A percentile compares a stretch with the other conserved stretches of the same genome.
phyloP scores from a whole-genome alignment of 768 basidiomycete species.

The Auricularia auricula-judae region DNA sequence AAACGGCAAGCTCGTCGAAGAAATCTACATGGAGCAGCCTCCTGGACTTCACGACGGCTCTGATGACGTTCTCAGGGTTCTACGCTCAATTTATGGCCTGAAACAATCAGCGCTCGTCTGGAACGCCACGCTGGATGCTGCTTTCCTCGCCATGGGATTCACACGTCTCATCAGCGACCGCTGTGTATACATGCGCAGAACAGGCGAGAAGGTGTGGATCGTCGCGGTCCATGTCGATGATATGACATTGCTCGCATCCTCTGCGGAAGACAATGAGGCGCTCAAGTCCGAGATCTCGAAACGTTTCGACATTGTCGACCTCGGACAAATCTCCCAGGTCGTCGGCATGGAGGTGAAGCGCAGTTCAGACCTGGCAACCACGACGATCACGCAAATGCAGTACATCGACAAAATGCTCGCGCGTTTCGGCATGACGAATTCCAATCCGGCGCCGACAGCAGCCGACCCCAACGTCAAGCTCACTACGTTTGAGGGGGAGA shows the following conservation, averaged over 20 bases:
- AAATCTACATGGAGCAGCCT: slow-evolving; percentile 24
- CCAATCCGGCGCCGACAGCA: slow-evolving; percentile 1
- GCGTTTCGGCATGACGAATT: not conserved
- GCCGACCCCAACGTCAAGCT: slow-evolving; percentile 4
- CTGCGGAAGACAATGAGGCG: slow-evolving; percentile 9
- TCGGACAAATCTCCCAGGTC: slow-evolving; percentile 12
- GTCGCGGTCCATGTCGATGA: slow-evolving; percentile 7
- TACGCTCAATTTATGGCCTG: slow-evolving; percentile 7
- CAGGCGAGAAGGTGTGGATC: not conserved
- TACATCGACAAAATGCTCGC: too few relatives aligned
- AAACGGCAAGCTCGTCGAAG: slow-evolving; percentile 19
- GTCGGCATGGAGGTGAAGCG: not conserved
- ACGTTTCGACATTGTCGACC: slow-evolving; percentile 16
- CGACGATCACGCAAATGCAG: not conserved
- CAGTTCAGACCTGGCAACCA: not conserved
- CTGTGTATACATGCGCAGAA: slow-evolving; percentile 5
- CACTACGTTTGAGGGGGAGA: not conserved
- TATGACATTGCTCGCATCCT: slow-evolving; percentile 17
- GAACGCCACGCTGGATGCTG: slow-evolving; percentile 8
- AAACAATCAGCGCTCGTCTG: slow-evolving; percentile 7
- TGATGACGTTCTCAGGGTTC: not conserved
- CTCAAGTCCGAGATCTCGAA: slow-evolving; percentile 17
- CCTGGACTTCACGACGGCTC: slow-evolving; percentile 11
- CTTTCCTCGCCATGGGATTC: slow-evolving; percentile 9
- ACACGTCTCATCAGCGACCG: slow-evolving; percentile 5